Conservation (phyloP, 176 grass and related monocot species). For the Paspalum vaginatum region DNA sequence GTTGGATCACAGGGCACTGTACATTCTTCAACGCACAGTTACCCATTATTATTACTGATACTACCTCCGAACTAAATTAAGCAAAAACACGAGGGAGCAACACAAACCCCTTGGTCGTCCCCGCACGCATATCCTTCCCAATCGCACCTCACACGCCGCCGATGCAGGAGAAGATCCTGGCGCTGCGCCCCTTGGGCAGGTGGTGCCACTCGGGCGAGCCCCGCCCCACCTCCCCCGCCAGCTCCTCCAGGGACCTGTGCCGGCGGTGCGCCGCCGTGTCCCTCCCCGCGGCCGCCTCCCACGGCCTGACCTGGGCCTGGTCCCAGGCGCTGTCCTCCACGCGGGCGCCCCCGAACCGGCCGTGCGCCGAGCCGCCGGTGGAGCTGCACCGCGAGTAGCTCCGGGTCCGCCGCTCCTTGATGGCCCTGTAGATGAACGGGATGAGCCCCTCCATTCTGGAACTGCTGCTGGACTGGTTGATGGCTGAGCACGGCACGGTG, state of each 20-base stretch:
- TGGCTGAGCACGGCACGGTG: too few species aligned
- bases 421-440: conserved; percentile 75
- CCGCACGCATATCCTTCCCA: background rate
- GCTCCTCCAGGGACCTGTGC: conserved; percentile 63
- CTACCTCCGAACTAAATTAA: background rate
- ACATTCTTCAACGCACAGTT: background rate
- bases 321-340: conserved; percentile 31
- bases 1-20: background rate
- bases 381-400: conserved; percentile 65
- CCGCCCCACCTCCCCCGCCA: conserved; percentile 41
- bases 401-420: conserved; percentile 68
- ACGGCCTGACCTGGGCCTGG: conserved; percentile 5
- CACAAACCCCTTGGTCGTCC: background rate
- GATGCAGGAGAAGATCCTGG: conserved; percentile 67
- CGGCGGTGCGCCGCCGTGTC: conserved; percentile 48
- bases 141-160: conserved; percentile 39
- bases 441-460: conserved; percentile 75
- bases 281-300: conserved; percentile 13
- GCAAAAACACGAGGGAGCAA: background rate
- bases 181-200: conserved; percentile 41
- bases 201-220: conserved; percentile 43
- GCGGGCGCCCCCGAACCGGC: conserved; percentile 24
- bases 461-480: background rate
- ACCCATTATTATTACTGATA: background rate
- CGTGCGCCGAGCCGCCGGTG: conserved; percentile 32